A percentile compares a stretch with the other conserved stretches of the same genome.
Conservation (phyloP, 305 asterid genomes). For the Fraxinus velutina region DNA sequence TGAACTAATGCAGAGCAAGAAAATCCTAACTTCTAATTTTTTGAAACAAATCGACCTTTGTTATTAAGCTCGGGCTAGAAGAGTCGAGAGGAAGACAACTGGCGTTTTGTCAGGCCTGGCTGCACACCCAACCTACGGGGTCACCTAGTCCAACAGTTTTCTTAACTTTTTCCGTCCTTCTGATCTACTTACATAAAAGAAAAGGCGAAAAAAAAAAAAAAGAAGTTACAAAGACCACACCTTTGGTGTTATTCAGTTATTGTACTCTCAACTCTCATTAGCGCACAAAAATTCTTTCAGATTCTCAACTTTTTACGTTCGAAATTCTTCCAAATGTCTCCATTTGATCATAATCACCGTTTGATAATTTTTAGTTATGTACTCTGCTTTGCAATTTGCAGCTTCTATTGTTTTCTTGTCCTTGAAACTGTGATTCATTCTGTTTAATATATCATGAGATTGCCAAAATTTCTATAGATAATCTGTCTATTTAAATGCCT, state of each 20-base stretch:
- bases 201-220: background rate
- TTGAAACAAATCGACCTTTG: background rate
- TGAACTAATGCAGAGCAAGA: background rate
- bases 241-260: background rate
- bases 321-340: background rate
- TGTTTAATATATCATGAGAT: background rate
- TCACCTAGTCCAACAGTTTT: background rate
- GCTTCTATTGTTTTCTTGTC: background rate
- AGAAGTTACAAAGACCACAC: background rate
- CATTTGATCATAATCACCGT: background rate
- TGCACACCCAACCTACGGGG: background rate
- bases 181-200: background rate
- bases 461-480: background rate
- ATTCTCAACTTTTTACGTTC: background rate
- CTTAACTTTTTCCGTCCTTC: background rate
- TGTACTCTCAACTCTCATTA: background rate
- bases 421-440: background rate
- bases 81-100: background rate
- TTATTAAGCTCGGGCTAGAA: background rate
- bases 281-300: background rate
- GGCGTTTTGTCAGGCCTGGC: background rate
- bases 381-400: background rate
- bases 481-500: background rate
- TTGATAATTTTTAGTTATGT: background rate
- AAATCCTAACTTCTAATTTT: background rate